phyloP scores from a whole-genome alignment of 129 eudicot genomes.

The Smallanthus sonchifolius region DNA sequence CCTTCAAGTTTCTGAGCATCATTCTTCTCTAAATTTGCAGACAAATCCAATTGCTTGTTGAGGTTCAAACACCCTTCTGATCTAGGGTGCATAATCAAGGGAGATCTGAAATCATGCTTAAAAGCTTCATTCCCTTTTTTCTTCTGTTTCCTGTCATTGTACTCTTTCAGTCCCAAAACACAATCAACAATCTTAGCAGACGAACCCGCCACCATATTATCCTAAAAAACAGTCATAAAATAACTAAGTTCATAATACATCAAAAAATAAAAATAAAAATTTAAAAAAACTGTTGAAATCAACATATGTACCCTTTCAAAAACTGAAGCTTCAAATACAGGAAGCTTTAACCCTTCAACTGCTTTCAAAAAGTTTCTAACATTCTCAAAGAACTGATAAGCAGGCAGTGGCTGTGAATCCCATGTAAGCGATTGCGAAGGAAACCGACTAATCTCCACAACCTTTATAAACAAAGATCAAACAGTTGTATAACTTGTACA shows the following conservation, averaged over 20 bases:
- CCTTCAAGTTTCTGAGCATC: conserved; percentile 52
- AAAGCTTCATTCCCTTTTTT: conserved; percentile 57
- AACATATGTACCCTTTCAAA: conserved; percentile 68
- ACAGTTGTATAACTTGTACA: neutral
- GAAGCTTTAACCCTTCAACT: conserved; percentile 59
- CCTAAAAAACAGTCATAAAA: conserved; percentile 36
- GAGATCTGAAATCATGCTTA: conserved; percentile 59
- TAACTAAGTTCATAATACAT: neutral
- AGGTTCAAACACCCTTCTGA: conserved; percentile 25
- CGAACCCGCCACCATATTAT: conserved; percentile 68
- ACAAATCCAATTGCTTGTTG: conserved; percentile 49
- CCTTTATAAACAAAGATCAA: conserved; percentile 36
- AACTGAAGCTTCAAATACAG: conserved; percentile 80
- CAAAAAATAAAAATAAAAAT: neutral
- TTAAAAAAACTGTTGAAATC: neutral
- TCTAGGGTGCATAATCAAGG: conserved; percentile 34
- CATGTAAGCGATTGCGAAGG: conserved; percentile 46
- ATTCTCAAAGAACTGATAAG: conserved; percentile 97
- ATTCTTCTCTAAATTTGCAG: conserved; percentile 25
- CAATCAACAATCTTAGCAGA: conserved; percentile 82
- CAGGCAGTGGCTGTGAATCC: conserved; percentile 96
- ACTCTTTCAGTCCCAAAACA: conserved; percentile 71
- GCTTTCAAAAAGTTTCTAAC: conserved; percentile 81
- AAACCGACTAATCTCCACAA: conserved; percentile 54
- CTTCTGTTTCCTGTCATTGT: conserved; percentile 72